Evolutionary conservation across 192 early-diverging fungal genomes (phyloP).

Genomic region (Backusella morwellensis): DNA sequence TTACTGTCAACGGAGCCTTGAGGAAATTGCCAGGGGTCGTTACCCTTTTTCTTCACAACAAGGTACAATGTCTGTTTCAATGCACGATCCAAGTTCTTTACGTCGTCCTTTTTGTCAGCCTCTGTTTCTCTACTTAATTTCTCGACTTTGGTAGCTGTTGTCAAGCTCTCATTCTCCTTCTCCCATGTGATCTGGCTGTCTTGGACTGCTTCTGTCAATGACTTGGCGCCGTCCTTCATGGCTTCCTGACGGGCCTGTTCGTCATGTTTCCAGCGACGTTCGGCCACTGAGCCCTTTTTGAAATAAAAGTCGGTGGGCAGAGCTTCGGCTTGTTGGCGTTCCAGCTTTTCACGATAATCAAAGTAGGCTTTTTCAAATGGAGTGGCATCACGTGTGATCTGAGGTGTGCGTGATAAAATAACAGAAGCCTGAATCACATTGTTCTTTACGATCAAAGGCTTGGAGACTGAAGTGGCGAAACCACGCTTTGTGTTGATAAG

Average conservation of each 20-base stretch:
- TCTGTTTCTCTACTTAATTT: constrained; percentile 55
- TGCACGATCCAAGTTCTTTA: constrained; percentile 72
- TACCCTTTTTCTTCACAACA: constrained; percentile 59
- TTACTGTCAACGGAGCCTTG: constrained; percentile 57
- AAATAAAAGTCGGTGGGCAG: constrained; percentile 73
- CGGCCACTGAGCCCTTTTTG: constrained; percentile 73
- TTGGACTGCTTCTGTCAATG: constrained; percentile 18
- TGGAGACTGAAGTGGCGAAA: constrained; percentile 6
- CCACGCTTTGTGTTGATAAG: constrained; percentile 1
- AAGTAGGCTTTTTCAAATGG: constrained; percentile 71
- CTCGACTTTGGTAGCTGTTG: constrained; percentile 40
- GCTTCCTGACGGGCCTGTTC: constrained; percentile 35
- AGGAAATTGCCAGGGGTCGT: constrained; percentile 70
- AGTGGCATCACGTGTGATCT: constrained; percentile 58
- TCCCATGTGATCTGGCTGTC: neutral
- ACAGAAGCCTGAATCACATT: constrained; percentile 53
- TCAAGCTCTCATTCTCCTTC: constrained; percentile 8
- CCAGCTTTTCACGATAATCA: constrained; percentile 62
- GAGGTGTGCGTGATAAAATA: constrained; percentile 69
- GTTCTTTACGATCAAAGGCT: constrained; percentile 36
- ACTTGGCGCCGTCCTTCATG: constrained; percentile 15
- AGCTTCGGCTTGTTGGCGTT: constrained; percentile 47
- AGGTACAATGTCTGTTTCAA: constrained; percentile 79
- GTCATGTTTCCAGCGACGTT: constrained; percentile 58
- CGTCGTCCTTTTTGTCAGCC: constrained; percentile 63